Conservation (phyloP, 1,284 basidiomycete genomes). For the Melanopsichium pennsylvanicum region DNA sequence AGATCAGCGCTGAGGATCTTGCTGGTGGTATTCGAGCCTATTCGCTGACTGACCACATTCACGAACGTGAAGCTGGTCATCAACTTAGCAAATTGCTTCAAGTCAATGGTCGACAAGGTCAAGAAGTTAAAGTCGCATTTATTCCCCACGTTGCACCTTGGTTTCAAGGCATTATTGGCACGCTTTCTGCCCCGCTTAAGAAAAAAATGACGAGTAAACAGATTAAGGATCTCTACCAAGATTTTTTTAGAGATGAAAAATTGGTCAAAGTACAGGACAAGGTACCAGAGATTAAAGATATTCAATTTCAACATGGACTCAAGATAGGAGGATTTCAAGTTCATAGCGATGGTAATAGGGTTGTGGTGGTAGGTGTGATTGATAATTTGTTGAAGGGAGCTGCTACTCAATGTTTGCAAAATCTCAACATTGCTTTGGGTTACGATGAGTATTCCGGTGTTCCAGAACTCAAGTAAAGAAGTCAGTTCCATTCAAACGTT, state of each 20-base stretch:
- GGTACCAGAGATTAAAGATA: conserved; percentile 80
- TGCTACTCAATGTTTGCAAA: conserved; percentile 97
- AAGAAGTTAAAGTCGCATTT: conserved; percentile 81
- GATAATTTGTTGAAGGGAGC: conserved; percentile 98
- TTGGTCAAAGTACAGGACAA: conserved; percentile 75
- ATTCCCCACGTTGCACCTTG: conserved; percentile 87
- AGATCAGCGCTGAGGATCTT: conserved; percentile 79
- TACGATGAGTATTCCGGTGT: conserved; percentile 91
- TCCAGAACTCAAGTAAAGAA: conserved; percentile 54
- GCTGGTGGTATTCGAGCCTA: conserved; percentile 83
- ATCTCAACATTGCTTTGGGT: conserved; percentile 91
- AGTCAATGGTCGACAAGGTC: conserved; percentile 7
- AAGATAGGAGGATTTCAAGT: conserved; percentile 92
- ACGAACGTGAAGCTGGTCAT: conserved; percentile 89
- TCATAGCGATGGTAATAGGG: conserved; percentile 83
- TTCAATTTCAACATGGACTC: conserved; percentile 86
- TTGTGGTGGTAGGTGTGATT: conserved; percentile 78
- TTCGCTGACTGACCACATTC: conserved; percentile 93
- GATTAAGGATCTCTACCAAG: conserved; percentile 78
- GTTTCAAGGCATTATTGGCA: conserved; percentile 95
- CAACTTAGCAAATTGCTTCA: conserved; percentile 76
- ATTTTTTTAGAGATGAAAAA: conserved; percentile 78
- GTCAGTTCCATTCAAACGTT: no score
- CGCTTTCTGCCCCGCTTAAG: conserved; percentile 81
- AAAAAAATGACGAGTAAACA: conserved; percentile 75